phyloP scores from a whole-genome alignment of 169 alveolate species.

The Toxoplasma gondii region DNA sequence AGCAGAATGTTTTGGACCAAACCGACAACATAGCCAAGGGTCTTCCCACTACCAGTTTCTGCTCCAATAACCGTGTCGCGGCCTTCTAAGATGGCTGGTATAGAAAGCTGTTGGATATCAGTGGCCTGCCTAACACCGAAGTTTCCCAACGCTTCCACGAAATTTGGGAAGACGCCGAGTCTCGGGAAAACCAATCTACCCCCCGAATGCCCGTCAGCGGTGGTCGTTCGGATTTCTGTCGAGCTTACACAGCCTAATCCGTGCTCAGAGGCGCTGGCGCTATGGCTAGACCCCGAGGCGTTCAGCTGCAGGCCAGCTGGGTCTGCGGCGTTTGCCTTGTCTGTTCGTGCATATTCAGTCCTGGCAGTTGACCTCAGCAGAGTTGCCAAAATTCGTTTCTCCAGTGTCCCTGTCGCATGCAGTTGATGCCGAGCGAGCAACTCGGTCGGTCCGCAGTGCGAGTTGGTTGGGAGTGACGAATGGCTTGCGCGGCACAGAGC shows the following conservation, averaged over 20 bases:
- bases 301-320: neutral
- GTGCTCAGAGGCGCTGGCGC: too few relatives aligned
- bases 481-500: neutral
- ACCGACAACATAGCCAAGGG: conserved; percentile 11
- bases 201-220: neutral
- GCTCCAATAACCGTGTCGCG: conserved; percentile 34
- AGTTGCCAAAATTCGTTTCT: neutral
- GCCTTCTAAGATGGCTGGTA: conserved; percentile 35
- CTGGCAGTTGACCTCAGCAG: neutral
- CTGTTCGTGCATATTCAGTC: neutral
- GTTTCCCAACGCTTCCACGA: neutral
- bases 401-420: neutral
- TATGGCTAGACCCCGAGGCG: neutral
- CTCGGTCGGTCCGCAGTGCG: neutral
- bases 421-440: neutral
- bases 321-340: neutral
- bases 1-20: neutral
- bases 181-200: neutral
- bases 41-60: conserved; percentile 47
- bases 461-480: neutral
- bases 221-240: too few relatives aligned
- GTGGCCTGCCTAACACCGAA: conserved; percentile 4
- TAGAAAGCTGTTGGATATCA: conserved; percentile 16
- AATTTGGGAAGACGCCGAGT: conserved; percentile 7
- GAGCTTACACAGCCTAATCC: too few relatives aligned